Evolutionary conservation across 1,139 yeast species (phyloP).

Genomic region (Pichia kudriavzevii): DNA sequence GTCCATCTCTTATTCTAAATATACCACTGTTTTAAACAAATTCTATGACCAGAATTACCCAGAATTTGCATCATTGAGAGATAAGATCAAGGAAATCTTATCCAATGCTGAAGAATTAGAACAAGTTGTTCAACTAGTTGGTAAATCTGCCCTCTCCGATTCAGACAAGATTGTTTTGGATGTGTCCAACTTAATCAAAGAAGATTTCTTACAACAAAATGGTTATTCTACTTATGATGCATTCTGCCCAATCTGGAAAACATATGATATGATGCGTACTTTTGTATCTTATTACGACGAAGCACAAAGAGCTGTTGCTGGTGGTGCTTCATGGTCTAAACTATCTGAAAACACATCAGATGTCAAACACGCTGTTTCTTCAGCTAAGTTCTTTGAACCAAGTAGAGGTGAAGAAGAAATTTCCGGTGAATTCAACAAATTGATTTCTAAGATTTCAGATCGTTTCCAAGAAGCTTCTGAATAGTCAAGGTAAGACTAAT

Average conservation of each 20-base stretch:
- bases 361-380: constrained; percentile 87
- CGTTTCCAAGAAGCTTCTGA: constrained; percentile 94
- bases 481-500: too few species aligned
- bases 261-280: constrained; percentile 95
- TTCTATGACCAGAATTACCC: constrained; percentile 84
- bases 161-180: constrained; percentile 94
- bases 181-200: constrained; percentile 84
- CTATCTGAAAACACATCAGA: constrained; percentile 82
- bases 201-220: constrained; percentile 97
- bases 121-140: constrained; percentile 98
- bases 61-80: constrained; percentile 85
- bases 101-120: constrained; percentile 97
- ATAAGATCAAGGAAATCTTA: constrained; percentile 85
- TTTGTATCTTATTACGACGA: constrained; percentile 88
- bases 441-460: constrained; percentile 71
- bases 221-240: constrained; percentile 98
- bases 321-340: constrained; percentile 93
- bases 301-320: constrained; percentile 93
- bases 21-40: constrained; percentile 77
- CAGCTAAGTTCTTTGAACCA: constrained; percentile 95
- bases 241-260: constrained; percentile 99
- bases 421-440: constrained; percentile 65
- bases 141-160: constrained; percentile 95
- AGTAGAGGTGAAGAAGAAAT: constrained; percentile 79
- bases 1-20: constrained; percentile 91